Conservation (phyloP, 2,329 filamentous ascomycete species). For the Neurospora sp. region DNA sequence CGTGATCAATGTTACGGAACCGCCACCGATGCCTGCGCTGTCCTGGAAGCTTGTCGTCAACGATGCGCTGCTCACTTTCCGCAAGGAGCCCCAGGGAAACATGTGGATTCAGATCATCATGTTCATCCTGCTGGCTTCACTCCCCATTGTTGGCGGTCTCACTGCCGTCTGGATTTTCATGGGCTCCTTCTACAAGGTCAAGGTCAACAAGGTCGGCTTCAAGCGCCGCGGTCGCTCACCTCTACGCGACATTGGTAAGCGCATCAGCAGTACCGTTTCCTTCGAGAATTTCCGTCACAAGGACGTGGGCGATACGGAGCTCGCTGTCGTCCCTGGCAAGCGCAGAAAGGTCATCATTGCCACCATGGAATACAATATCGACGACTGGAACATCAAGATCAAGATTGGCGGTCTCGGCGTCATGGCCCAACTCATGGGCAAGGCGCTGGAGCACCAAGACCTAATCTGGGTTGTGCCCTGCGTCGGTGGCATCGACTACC, state of each 20-base stretch:
- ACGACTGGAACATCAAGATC: slow-evolving; percentile 59
- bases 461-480: slow-evolving; percentile 53
- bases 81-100: slow-evolving; percentile 41
- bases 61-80: slow-evolving; percentile 41
- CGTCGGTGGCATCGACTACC: slow-evolving; percentile 54
- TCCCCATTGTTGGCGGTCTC: slow-evolving; percentile 41
- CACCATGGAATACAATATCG: slow-evolving; percentile 62
- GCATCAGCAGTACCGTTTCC: slow-evolving; percentile 19
- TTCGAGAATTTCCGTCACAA: slow-evolving; percentile 22
- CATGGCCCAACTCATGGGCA: slow-evolving; percentile 60
- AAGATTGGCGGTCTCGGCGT: slow-evolving; percentile 61
- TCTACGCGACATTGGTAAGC: slow-evolving; percentile 17
- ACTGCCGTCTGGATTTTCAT: slow-evolving; percentile 45
- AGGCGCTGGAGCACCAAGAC: slow-evolving; percentile 52
- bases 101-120: slow-evolving; percentile 42
- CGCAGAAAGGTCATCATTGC: slow-evolving; percentile 51
- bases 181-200: slow-evolving; percentile 49
- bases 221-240: slow-evolving; percentile 17
- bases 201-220: slow-evolving; percentile 22
- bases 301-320: slow-evolving; percentile 17
- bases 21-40: slow-evolving; percentile 42
- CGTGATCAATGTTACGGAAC: slow-evolving; percentile 45
- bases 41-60: slow-evolving; percentile 44
- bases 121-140: slow-evolving; percentile 40
- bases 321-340: slow-evolving; percentile 16